phyloP scores from a whole-genome alignment of 2,329 filamentous ascomycete genomes.

The Trichoderma sp. region DNA sequence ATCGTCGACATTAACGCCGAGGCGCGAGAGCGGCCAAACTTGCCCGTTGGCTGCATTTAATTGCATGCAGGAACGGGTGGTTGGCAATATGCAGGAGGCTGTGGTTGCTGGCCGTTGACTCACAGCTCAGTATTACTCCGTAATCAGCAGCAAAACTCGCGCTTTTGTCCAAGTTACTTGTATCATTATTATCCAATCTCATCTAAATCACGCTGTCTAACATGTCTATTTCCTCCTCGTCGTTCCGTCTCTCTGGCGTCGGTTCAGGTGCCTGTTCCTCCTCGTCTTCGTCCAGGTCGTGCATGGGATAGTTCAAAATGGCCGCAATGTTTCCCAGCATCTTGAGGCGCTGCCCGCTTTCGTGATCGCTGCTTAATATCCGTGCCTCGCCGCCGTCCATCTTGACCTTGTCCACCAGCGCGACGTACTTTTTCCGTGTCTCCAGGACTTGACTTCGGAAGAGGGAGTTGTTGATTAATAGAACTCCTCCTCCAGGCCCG shows the following conservation, averaged over 20 bases:
- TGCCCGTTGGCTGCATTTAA: neutral
- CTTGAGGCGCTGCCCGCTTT: constrained; percentile 83
- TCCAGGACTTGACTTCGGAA: constrained; percentile 80
- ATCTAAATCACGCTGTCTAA: constrained; percentile 34
- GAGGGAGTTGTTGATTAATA: constrained; percentile 82
- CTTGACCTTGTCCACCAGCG: constrained; percentile 82
- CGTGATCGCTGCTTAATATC: constrained; percentile 89
- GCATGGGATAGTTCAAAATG: constrained; percentile 82
- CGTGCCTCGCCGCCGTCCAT: constrained; percentile 82
- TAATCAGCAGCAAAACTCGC: neutral
- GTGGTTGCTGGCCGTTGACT: neutral
- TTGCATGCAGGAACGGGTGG: neutral
- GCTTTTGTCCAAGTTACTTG: neutral
- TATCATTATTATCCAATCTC: neutral
- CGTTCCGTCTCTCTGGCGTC: constrained; percentile 22
- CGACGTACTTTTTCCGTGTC: constrained; percentile 76
- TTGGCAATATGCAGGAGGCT: neutral
- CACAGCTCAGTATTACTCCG: neutral
- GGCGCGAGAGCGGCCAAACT: neutral
- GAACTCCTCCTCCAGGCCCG: constrained; percentile 75
- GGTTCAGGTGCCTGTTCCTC: constrained; percentile 35
- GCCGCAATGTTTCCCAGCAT: constrained; percentile 84
- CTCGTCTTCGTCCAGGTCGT: constrained; percentile 72
- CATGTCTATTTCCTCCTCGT: constrained; percentile 32
- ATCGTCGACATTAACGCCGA: constrained; percentile 1